phyloP scores from a whole-genome alignment of 768 basidiomycete genomes.

The Psilocybe subaeruginosa region DNA sequence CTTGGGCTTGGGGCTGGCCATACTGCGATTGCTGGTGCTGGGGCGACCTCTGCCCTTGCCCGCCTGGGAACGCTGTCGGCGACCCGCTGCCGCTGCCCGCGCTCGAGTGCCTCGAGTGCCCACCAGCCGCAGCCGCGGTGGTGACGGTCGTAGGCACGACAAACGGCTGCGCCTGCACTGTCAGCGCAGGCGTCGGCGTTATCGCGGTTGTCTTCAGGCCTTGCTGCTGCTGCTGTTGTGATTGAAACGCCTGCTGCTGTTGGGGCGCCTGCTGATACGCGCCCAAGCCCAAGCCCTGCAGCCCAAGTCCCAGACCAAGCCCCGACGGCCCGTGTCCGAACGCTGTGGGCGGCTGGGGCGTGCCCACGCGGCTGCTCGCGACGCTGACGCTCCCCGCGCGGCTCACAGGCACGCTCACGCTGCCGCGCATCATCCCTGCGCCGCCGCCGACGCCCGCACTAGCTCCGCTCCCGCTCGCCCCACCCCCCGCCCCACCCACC shows the following conservation, averaged over 20 bases:
- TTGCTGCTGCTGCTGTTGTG: conserved; percentile 27
- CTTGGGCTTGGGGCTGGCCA: conserved; percentile 27
- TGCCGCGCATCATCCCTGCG: conserved; percentile 22
- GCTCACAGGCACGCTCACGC: conserved; percentile 38
- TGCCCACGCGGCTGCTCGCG: conserved; percentile 35
- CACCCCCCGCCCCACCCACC: not conserved
- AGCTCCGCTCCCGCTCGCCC: conserved; percentile 4
- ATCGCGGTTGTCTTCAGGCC: conserved; percentile 25
- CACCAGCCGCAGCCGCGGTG: not conserved
- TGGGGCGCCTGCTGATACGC: no score
- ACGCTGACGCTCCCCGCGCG: conserved; percentile 34
- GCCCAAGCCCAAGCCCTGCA: not conserved
- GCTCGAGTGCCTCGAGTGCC: not conserved
- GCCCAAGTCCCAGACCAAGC: not conserved
- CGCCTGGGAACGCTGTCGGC: not conserved
- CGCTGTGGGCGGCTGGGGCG: conserved; percentile 28
- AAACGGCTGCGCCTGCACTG: conserved; percentile 21
- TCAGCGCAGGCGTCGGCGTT: conserved; percentile 17
- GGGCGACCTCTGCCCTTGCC: conserved; percentile 14
- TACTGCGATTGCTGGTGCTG: conserved; percentile 9
- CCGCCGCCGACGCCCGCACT: not conserved
- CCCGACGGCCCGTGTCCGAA: not conserved
- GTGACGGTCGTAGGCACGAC: conserved; percentile 9
- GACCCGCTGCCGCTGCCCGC: not conserved
- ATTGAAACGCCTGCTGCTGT: conserved; percentile 10